Conservation (phyloP, 1,284 basidiomycete species). For the Ustilago trichophora region DNA sequence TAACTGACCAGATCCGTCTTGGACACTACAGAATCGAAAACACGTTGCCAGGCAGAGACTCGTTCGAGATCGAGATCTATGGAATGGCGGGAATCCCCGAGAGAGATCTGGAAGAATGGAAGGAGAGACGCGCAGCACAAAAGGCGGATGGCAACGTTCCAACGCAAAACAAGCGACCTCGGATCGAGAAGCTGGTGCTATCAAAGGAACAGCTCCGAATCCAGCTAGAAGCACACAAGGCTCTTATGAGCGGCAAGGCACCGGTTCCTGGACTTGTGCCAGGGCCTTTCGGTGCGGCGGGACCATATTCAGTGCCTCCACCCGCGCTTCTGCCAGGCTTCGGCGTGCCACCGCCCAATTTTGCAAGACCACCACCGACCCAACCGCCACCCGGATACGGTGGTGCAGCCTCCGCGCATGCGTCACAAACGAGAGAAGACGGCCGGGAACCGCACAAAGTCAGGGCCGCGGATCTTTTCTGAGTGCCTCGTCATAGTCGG, state of each 20-base stretch:
- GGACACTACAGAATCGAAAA: constrained; percentile 81
- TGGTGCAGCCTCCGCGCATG: constrained; percentile 9
- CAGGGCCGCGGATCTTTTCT: constrained; percentile 47
- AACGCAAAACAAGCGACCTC: constrained; percentile 77
- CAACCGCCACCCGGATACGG: constrained; percentile 30
- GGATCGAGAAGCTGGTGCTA: constrained; percentile 81
- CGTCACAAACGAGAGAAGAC: constrained; percentile 3
- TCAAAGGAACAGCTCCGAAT: constrained; percentile 77
- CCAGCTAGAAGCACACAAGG: constrained; percentile 88
- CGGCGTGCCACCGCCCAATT: constrained; percentile 24
- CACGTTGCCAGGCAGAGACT: constrained; percentile 92
- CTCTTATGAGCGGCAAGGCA: constrained; percentile 80
- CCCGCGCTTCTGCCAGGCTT: constrained; percentile 20
- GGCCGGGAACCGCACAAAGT: constrained; percentile 21
- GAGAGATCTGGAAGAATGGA: constrained; percentile 92
- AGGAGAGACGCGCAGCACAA: constrained; percentile 73
- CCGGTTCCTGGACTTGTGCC: constrained; percentile 40
- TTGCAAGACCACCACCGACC: constrained; percentile 27
- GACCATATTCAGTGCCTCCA: constrained; percentile 37
- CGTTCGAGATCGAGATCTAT: constrained; percentile 98
- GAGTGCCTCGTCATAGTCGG: no score
- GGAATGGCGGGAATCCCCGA: constrained; percentile 98
- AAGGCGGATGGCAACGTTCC: constrained; percentile 60
- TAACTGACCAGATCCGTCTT: neutral
- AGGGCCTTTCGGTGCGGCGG: constrained; percentile 20